Percentiles rank a stretch among this genome's conserved stretches.
These are phyloP conservation scores for Leccinum fuscescens DNA, from an alignment of 1,284 basidiomycete genomes.

Conservation along the genomic window DNA sequence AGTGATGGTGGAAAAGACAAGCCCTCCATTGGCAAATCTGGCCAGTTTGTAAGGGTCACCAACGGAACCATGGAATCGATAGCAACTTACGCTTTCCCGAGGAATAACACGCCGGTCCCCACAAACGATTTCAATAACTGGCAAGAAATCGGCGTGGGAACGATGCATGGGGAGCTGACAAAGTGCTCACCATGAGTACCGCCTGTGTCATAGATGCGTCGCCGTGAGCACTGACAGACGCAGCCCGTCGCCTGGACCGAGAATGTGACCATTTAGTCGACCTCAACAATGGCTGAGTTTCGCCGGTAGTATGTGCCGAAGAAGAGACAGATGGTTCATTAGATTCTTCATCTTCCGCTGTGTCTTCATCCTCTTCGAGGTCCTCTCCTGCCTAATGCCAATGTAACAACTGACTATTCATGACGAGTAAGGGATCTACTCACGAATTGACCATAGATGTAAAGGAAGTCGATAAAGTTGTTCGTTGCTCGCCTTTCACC, in stretches of 20 bases:
- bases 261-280: constrained; percentile 36
- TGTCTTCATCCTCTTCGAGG: constrained; percentile 77
- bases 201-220: constrained; percentile 88
- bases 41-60: constrained; percentile 10
- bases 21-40: constrained; percentile 93
- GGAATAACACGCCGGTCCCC: constrained; percentile 93
- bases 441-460: constrained; percentile 92
- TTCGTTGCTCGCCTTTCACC: constrained; percentile 68
- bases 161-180: constrained; percentile 7
- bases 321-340: constrained; percentile 26
- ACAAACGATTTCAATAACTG: constrained; percentile 94
- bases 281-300: constrained; percentile 47
- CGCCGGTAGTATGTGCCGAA: constrained; percentile 28
- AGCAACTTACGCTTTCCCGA: constrained; percentile 77
- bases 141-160: constrained; percentile 6
- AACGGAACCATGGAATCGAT: not conserved
- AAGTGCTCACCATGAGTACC: constrained; percentile 74
- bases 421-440: constrained; percentile 35
- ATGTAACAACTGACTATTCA: constrained; percentile 1
- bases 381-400: constrained; percentile 83
- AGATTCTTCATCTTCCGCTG: constrained; percentile 47
- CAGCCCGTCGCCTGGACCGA: constrained; percentile 54
- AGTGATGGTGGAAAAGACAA: constrained; percentile 84
- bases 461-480: constrained; percentile 92
- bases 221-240: constrained; percentile 62